Conservation (phyloP, 1,139 yeast genomes). For the Suhomyces maxii region DNA sequence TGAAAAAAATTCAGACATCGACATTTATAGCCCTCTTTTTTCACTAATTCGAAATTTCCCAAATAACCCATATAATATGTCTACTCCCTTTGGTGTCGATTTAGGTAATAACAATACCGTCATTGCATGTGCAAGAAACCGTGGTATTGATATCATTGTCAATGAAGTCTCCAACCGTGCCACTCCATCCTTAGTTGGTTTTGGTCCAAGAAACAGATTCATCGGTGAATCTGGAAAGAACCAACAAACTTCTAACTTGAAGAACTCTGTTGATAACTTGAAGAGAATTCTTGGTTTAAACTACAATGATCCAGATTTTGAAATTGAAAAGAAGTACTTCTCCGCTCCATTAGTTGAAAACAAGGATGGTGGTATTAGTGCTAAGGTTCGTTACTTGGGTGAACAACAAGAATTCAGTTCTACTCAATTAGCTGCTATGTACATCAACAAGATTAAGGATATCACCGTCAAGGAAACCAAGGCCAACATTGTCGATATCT, state of each 20-base stretch:
- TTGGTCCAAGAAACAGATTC: conserved; percentile 84
- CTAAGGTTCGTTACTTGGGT: conserved; percentile 83
- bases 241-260: conserved; percentile 93
- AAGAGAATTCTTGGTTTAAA: conserved; percentile 87
- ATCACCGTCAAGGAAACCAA: conserved; percentile 82
- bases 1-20: conserved; percentile 11
- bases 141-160: conserved; percentile 97
- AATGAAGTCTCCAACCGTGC: conserved; percentile 98
- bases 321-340: conserved; percentile 70
- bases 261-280: conserved; percentile 92
- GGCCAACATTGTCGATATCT: conserved; percentile 79
- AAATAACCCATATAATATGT: conserved; percentile 27
- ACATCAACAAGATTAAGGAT: conserved; percentile 83
- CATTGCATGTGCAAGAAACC: conserved; percentile 95
- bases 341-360: conserved; percentile 69
- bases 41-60: not conserved
- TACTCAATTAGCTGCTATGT: conserved; percentile 93
- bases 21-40: conserved; percentile 1
- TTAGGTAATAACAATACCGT: conserved; percentile 94
- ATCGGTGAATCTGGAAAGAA: conserved; percentile 96
- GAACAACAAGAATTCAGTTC: conserved; percentile 78
- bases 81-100: conserved; percentile 96
- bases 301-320: conserved; percentile 75
- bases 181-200: conserved; percentile 93
- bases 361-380: conserved; percentile 73